Evolutionary conservation across 108 stramenopile species (phyloP), one percentile per base, ranked within the genome.

Genomic region (Cyclotella kingstonii): DNA sequence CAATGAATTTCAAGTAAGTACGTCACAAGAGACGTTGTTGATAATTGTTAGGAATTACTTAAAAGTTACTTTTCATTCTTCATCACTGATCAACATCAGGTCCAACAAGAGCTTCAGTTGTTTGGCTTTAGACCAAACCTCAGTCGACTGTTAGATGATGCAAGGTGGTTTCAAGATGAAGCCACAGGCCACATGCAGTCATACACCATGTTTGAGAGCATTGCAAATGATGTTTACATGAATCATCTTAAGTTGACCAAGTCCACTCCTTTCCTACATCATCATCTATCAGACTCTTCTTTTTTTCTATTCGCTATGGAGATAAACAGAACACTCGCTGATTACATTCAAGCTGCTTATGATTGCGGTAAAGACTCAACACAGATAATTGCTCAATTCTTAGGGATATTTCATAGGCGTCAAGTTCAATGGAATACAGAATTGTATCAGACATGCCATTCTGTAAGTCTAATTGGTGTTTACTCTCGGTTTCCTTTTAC

Each of bases 71-170:
- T 54, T 44, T 42, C 5, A 18, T 17, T 44, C 39, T 67, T 36
- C 35, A 60, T 50, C 23, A 42, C 51, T 29, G 23, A 35, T 40
- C 14, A 9, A 5, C 51, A 30, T n/a, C 41, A 81, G 76, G 77
- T 87, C 30, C 57, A 76, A 29, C 54, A 48, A 18, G 93, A 94
- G 63, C 58, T 94, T 48, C 76, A 87, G 39, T 34, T 63, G 19
- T 84, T 86, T 76, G 94, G 94, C 14, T 95, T 83, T 54, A 73
- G 94, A 48, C 84, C 88, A 5, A 83, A 95, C 77, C 70, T 95
- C 12, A 76, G 84, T 15, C 65, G 86, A 11, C 72, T 87, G 17
- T 49, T 71, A 8, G 48, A 59, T 11, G 60, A 78, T 31, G 31
- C 63, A 10, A 46, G 71, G 57, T 66, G 79, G 42, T 39, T 64